These are phyloP conservation scores for Nephelium lappaceum DNA, from an alignment of 345 rosid species.

Conservation along the genomic window DNA sequence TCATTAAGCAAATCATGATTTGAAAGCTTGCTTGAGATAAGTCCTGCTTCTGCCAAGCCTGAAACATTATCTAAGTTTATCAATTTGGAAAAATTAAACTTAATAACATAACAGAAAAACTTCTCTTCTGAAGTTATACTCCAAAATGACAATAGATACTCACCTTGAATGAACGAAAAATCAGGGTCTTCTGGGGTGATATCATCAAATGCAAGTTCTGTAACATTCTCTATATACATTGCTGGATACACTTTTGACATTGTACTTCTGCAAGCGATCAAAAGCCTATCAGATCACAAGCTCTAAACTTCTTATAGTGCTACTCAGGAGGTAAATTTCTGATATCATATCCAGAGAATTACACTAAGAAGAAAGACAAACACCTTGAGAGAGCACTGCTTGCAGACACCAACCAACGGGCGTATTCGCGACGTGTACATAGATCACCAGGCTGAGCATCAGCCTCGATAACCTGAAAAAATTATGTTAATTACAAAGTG, in stretches of 20 bases:
- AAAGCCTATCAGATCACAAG: slow-evolving; percentile 23
- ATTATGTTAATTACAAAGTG: slow-evolving; percentile 13
- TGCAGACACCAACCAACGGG: slow-evolving; percentile 91
- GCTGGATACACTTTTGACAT: slow-evolving; percentile 92
- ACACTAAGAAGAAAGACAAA: slow-evolving; percentile 21
- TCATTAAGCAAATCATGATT: slow-evolving; percentile 56
- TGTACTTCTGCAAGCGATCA: slow-evolving; percentile 56
- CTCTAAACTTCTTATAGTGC: slow-evolving; percentile 5
- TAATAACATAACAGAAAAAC: slow-evolving; percentile 1
- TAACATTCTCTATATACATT: slow-evolving; percentile 87
- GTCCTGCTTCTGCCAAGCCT: slow-evolving; percentile 99
- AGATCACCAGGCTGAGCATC: slow-evolving; percentile 72
- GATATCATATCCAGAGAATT: slow-evolving; percentile 18
- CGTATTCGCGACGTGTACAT: slow-evolving; percentile 92
- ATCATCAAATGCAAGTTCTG: slow-evolving; percentile 94
- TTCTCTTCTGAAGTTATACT: background rate
- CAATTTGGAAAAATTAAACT: slow-evolving; percentile 11
- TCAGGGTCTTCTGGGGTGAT: slow-evolving; percentile 84
- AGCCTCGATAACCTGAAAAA: slow-evolving; percentile 78
- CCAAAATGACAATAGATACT: slow-evolving; percentile 19
- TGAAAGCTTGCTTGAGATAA: slow-evolving; percentile 91
- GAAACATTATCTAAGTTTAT: slow-evolving; percentile 35
- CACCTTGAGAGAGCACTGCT: slow-evolving; percentile 87
- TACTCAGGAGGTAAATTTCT: slow-evolving; percentile 23
- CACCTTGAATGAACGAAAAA: slow-evolving; percentile 94